Evolutionary conservation across 345 rosid genomes (phyloP).

Genomic region (Aquilaria yunnanensis): DNA sequence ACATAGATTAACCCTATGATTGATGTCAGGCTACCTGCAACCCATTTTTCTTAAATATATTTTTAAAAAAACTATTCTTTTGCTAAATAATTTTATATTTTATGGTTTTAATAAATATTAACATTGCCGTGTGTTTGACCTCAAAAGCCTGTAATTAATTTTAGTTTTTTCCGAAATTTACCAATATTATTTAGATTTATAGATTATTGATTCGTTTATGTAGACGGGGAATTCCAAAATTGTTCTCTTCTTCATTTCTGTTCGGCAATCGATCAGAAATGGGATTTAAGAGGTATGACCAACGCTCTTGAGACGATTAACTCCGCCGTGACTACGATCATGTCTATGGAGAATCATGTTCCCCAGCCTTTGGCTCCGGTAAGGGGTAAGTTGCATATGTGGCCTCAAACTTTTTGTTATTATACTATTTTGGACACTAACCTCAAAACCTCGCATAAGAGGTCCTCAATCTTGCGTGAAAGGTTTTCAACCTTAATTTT

Average conservation of each 20-base stretch:
- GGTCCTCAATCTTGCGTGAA: too few species aligned
- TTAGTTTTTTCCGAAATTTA: slow-evolving; percentile 2
- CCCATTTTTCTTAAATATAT: too few species aligned
- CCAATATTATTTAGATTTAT: not conserved
- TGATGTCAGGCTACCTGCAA: too few species aligned
- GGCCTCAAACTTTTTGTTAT: too few species aligned
- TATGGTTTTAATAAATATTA: too few species aligned
- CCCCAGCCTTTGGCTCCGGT: slow-evolving; percentile 57
- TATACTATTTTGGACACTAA: too few species aligned
- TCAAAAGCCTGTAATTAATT: slow-evolving; percentile 2
- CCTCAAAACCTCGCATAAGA: too few species aligned
- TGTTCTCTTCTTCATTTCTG: not conserved
- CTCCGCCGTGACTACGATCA: slow-evolving; percentile 90
- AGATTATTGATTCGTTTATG: not conserved
- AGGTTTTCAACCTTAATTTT: too few species aligned
- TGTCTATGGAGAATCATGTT: slow-evolving; percentile 62
- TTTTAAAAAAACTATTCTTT: too few species aligned
- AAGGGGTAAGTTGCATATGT: not conserved
- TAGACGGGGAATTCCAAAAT: not conserved
- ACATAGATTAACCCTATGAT: too few species aligned
- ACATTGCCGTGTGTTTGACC: slow-evolving; percentile 41
- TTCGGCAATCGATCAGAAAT: slow-evolving; percentile 21
- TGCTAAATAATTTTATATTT: too few species aligned
- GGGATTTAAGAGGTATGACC: slow-evolving; percentile 34
- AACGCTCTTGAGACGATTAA: slow-evolving; percentile 56